Conservation (phyloP, 805 yeast species). For the Candida piceae region DNA sequence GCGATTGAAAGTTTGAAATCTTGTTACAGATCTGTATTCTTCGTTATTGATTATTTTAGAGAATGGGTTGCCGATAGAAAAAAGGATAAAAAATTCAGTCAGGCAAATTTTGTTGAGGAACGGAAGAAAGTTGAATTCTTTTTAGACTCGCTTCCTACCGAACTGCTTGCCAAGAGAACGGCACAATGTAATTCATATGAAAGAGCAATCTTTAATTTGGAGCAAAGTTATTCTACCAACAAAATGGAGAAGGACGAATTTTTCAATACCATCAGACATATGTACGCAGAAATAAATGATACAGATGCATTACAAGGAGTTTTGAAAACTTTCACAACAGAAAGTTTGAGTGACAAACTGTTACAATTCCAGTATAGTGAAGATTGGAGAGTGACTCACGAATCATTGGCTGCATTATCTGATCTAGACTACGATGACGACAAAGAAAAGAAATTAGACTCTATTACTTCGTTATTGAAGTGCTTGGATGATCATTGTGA, state of each 20-base stretch:
- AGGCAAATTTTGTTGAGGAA: conserved; percentile 18
- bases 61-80: conserved; percentile 59
- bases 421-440: conserved; percentile 25
- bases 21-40: conserved; percentile 70
- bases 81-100: conserved; percentile 21
- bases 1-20: conserved; percentile 52
- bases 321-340: conserved; percentile 63
- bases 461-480: conserved; percentile 52
- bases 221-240: conserved; percentile 55
- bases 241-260: conserved; percentile 33
- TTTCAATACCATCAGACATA: conserved; percentile 57
- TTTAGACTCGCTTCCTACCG: conserved; percentile 55
- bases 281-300: conserved; percentile 86
- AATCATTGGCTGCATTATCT: conserved; percentile 70
- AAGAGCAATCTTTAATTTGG: conserved; percentile 80
- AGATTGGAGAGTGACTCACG: conserved; percentile 83
- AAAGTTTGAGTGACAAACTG: conserved; percentile 68
- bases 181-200: conserved; percentile 83
- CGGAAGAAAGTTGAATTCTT: conserved; percentile 40
- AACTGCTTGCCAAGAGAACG: conserved; percentile 69
- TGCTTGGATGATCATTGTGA: conserved; percentile 75
- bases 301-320: conserved; percentile 87
- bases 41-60: conserved; percentile 74
- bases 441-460: conserved; percentile 27
- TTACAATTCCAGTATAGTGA: conserved; percentile 78